phyloP scores from a whole-genome alignment of 805 yeast genomes.

The Cyberlindnera mycetangii region DNA sequence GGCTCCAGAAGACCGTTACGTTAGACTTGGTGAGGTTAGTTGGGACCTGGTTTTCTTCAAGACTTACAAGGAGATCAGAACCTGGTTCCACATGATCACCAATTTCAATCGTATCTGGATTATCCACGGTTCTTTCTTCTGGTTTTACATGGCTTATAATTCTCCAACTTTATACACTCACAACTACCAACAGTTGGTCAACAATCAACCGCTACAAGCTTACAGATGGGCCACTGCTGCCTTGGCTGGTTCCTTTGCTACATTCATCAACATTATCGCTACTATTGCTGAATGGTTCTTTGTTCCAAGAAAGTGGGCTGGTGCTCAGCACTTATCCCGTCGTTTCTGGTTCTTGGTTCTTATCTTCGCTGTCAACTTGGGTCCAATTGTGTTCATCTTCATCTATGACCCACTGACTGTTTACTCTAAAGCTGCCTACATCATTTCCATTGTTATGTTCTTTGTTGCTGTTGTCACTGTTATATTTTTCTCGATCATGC shows the following conservation, averaged over 20 bases:
- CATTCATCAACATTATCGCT: slow-evolving; percentile 77
- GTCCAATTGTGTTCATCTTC: slow-evolving; percentile 83
- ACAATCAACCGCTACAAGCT: slow-evolving; percentile 87
- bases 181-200: slow-evolving; percentile 75
- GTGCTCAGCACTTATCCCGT: slow-evolving; percentile 94
- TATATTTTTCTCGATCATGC: slow-evolving; percentile 89
- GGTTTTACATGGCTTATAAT: slow-evolving; percentile 95
- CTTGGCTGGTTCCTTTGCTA: slow-evolving; percentile 87
- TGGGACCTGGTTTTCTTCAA: slow-evolving; percentile 94
- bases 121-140: slow-evolving; percentile 81
- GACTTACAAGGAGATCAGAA: slow-evolving; percentile 92
- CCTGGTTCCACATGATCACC: slow-evolving; percentile 94
- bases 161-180: slow-evolving; percentile 89
- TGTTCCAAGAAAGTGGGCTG: slow-evolving; percentile 98
- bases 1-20: slow-evolving; percentile 86
- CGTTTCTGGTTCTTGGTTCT: slow-evolving; percentile 72
- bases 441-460: slow-evolving; percentile 83
- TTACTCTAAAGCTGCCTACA: slow-evolving; percentile 68
- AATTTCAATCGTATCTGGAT: slow-evolving; percentile 99
- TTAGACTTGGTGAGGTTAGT: slow-evolving; percentile 84
- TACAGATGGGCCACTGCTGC: slow-evolving; percentile 92
- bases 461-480: slow-evolving; percentile 83
- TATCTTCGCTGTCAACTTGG: slow-evolving; percentile 70
- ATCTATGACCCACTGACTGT: slow-evolving; percentile 70
- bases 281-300: slow-evolving; percentile 92